Percentiles rank a stretch among this genome's conserved stretches.
Evolutionary conservation across 768 basidiomycete genomes (phyloP).

Genomic region (Trametes cinnabarina): DNA sequence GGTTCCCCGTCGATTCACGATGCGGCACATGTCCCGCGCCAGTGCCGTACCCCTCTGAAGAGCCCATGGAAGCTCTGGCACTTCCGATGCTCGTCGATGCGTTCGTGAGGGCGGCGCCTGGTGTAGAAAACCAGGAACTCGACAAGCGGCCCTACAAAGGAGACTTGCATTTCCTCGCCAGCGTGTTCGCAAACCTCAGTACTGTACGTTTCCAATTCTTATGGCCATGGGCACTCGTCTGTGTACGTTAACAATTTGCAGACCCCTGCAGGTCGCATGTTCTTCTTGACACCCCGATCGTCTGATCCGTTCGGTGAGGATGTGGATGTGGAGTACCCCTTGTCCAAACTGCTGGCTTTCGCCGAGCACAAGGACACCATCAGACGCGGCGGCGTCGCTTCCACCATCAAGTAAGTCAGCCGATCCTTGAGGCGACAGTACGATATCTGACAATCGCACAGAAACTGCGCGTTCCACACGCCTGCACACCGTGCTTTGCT

Average conservation of each 20-base stretch:
- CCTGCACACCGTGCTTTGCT: constrained; percentile 71
- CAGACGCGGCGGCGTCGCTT: constrained; percentile 82
- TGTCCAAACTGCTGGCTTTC: constrained; percentile 79
- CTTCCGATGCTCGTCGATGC: constrained; percentile 87
- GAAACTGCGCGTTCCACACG: constrained; percentile 76
- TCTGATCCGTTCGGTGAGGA: constrained; percentile 44
- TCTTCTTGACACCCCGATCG: constrained; percentile 72
- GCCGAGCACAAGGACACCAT: constrained; percentile 89
- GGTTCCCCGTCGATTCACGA: constrained; percentile 74
- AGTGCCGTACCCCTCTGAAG: constrained; percentile 62
- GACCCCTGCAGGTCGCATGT: constrained; percentile 74
- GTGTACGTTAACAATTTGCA: constrained; percentile 27
- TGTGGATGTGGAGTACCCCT: constrained; percentile 66
- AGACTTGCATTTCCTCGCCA: constrained; percentile 85
- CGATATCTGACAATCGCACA: constrained; percentile 32
- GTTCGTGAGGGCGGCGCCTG: constrained; percentile 70
- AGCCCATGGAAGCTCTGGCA: constrained; percentile 54
- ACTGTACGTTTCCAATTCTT: no score
- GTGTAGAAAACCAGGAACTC: constrained; percentile 47
- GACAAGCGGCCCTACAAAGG: constrained; percentile 63
- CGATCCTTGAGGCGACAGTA: neutral
- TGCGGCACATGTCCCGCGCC: constrained; percentile 78
- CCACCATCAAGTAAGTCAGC: constrained; percentile 77
- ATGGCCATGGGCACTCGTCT: constrained; percentile 27
- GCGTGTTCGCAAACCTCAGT: constrained; percentile 90